Conservation (phyloP, 257 asterid genomes). For the Capsicum baccatum region DNA sequence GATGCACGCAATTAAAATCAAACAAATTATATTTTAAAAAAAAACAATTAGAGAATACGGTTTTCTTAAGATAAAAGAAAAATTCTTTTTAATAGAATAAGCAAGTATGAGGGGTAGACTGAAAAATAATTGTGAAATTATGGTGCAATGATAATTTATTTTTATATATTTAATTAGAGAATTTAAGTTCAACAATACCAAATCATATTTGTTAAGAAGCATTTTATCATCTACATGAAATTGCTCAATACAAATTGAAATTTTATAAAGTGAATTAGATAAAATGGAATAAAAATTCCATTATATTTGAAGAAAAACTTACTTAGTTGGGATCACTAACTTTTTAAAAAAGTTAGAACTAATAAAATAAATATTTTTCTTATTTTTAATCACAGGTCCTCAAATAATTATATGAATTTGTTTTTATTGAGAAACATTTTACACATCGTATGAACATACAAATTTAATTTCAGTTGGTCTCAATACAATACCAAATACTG, state of each 20-base stretch:
- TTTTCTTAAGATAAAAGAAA: background rate
- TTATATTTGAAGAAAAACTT: no score
- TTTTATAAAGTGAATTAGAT: no score
- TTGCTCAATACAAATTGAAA: background rate
- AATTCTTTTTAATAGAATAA: background rate
- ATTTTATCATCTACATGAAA: background rate
- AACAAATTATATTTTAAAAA: background rate
- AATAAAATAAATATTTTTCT: no score
- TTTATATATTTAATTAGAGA: background rate
- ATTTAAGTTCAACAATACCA: background rate
- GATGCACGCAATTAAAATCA: background rate
- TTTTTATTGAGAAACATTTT: no score
- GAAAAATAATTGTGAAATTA: background rate
- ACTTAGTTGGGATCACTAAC: background rate
- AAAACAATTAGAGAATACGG: background rate
- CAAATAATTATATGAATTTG: no score
- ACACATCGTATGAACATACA: no score
- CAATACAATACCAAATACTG: no score
- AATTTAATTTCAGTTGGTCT: no score
- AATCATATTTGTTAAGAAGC: background rate
- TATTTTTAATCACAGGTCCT: no score
- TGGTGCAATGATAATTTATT: background rate
- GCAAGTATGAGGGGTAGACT: background rate
- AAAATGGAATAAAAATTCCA: no score
- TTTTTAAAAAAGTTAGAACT: background rate